These are phyloP conservation scores for Ceratonia siliqua DNA, from an alignment of 306 rosid species.

Conservation along the genomic window DNA sequence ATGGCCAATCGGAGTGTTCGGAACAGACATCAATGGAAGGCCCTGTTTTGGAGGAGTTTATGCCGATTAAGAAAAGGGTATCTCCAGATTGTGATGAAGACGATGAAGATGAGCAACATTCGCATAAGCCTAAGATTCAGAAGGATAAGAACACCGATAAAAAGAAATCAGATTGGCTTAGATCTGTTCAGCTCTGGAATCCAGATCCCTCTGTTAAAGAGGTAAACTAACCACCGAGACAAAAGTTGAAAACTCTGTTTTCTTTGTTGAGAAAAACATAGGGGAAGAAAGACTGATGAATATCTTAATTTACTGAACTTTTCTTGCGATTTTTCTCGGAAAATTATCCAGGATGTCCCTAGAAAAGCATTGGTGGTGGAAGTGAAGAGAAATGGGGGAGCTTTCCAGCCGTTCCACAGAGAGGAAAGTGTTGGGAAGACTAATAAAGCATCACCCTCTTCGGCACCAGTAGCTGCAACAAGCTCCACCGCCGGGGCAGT, in stretches of 20 bases:
- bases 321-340: neutral
- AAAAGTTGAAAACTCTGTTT: no score
- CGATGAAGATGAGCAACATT: slow-evolving; percentile 43
- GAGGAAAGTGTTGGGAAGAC: slow-evolving; percentile 54
- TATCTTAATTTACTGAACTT: no score
- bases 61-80: slow-evolving; percentile 60
- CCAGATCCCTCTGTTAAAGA: slow-evolving; percentile 55
- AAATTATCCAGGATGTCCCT: slow-evolving; percentile 54
- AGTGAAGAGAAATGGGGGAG: slow-evolving; percentile 74
- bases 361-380: slow-evolving; percentile 67
- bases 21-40: slow-evolving; percentile 71
- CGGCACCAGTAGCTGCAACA: slow-evolving; percentile 48
- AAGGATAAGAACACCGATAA: slow-evolving; percentile 38
- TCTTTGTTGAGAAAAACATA: neutral
- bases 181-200: slow-evolving; percentile 90
- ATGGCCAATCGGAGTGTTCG: slow-evolving; percentile 82
- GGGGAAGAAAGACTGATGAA: neutral
- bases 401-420: slow-evolving; percentile 81
- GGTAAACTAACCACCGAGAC: no score
- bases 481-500: slow-evolving; percentile 60
- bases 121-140: slow-evolving; percentile 25
- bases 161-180: slow-evolving; percentile 82
- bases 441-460: slow-evolving; percentile 31
- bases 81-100: slow-evolving; percentile 38
- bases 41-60: slow-evolving; percentile 78